Conservation (phyloP, 345 rosid species). For the Cardamine chenopodiifolia region DNA sequence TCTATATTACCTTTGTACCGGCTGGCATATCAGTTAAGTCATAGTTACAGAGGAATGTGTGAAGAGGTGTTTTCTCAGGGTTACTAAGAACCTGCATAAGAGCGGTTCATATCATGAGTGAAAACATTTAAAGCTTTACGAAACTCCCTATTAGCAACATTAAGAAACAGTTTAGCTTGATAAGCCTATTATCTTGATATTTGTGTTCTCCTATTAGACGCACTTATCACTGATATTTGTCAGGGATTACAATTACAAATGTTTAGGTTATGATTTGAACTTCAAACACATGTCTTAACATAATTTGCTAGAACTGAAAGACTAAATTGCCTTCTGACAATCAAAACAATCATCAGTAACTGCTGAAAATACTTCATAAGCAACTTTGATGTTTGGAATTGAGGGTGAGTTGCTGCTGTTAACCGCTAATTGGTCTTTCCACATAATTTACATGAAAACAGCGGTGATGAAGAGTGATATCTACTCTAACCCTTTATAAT, state of each 20-base stretch:
- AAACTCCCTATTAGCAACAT: conserved; percentile 6
- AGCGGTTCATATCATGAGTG: conserved; percentile 26
- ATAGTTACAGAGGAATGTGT: conserved; percentile 92
- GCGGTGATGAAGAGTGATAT: not conserved
- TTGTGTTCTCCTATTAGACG: not conserved
- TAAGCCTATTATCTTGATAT: not conserved
- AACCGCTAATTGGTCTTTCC: not conserved
- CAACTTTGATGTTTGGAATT: not conserved
- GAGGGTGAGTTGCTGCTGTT: not conserved
- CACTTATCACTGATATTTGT: not conserved
- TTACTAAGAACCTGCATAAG: conserved; percentile 85
- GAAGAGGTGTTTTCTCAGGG: conserved; percentile 96
- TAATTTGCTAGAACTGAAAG: not conserved
- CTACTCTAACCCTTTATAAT: conserved; percentile 13
- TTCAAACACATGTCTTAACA: not conserved
- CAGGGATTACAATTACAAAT: not conserved
- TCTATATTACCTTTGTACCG: conserved; percentile 52
- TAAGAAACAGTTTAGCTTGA: conserved; percentile 5
- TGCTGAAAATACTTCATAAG: not conserved
- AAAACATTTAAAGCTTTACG: not conserved
- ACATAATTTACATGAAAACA: not conserved
- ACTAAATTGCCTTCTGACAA: not conserved
- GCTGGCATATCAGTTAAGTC: conserved; percentile 97
- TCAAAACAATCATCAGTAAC: not conserved
- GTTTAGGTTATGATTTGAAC: not conserved